Evolutionary conservation across 208 protist genomes (phyloP).

Genomic region (Kentomonas sorsogonicus): DNA sequence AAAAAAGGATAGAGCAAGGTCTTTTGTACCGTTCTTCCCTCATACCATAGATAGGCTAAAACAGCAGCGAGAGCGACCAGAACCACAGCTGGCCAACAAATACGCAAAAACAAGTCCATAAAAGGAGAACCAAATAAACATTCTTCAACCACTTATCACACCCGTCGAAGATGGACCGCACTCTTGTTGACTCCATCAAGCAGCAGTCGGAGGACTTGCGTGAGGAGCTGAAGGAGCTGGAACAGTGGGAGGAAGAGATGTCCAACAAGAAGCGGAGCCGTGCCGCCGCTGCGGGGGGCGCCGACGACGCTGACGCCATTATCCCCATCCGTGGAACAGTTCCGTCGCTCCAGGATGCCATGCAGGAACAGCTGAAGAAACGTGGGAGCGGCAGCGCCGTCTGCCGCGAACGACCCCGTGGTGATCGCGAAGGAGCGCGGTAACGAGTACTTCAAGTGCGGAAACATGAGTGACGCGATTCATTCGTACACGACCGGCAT

Average conservation of each 20-base stretch:
- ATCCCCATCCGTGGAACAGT: conserved; percentile 83
- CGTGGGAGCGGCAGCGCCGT: conserved; percentile 15
- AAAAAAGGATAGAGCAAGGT: too few relatives aligned
- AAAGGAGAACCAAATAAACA: too few relatives aligned
- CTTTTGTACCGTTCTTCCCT: too few relatives aligned
- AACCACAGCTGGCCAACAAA: too few relatives aligned
- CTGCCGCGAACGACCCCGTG: conserved; percentile 37
- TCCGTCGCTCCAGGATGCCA: conserved; percentile 76
- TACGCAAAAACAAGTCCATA: too few relatives aligned
- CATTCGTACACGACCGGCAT: conserved; percentile 80
- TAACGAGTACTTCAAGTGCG: conserved; percentile 78
- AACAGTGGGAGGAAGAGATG: conserved; percentile 74
- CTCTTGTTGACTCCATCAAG: conserved; percentile 52
- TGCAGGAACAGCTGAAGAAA: conserved; percentile 27
- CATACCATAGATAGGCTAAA: too few relatives aligned
- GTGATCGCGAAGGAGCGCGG: conserved; percentile 70
- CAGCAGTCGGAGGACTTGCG: conserved; percentile 84
- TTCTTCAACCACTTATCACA: too few relatives aligned
- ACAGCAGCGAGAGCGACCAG: too few relatives aligned
- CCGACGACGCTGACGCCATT: conserved; percentile 24
- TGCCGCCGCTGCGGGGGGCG: conserved; percentile 12
- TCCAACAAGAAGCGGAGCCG: conserved; percentile 29
- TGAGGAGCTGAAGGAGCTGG: conserved; percentile 78
- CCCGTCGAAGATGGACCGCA: conserved; percentile 40
- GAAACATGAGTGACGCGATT: conserved; percentile 70